phyloP scores from a whole-genome alignment of 164 flowering plant species.

The Buxus sempervirens region DNA sequence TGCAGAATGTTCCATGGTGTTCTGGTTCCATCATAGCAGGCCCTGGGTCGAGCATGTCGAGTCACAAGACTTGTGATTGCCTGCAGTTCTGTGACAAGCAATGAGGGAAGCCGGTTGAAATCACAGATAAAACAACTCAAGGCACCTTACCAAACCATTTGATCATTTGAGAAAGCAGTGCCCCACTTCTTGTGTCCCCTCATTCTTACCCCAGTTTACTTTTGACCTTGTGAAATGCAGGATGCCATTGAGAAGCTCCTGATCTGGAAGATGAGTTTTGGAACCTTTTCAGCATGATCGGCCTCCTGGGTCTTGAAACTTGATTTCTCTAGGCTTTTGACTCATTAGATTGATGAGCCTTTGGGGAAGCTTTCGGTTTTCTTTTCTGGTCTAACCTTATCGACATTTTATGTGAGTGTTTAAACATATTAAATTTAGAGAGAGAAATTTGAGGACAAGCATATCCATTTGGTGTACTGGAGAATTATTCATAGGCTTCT shows the following conservation, averaged over 20 bases:
- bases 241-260: constrained; percentile 33
- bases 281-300: constrained; percentile 14
- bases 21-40: constrained; percentile 39
- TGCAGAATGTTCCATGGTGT: constrained; percentile 83
- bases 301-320: neutral
- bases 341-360: too few relatives aligned
- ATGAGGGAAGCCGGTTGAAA: constrained; percentile 38
- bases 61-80: constrained; percentile 86
- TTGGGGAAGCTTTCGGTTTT: neutral
- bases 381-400: too few relatives aligned
- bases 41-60: constrained; percentile 90
- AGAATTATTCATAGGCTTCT: too few relatives aligned
- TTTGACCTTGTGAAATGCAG: constrained; percentile 7
- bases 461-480: too few relatives aligned
- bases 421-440: too few relatives aligned
- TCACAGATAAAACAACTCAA: constrained; percentile 26
- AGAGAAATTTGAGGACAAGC: too few relatives aligned
- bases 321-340: constrained; percentile 15
- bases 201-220: neutral
- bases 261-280: constrained; percentile 10
- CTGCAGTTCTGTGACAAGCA: constrained; percentile 77
- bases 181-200: too few relatives aligned
- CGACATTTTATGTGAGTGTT: neutral
- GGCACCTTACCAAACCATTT: constrained; percentile 2
- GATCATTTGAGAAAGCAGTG: neutral